Conservation (phyloP, 2,329 filamentous ascomycete genomes). For the Penicillium crustosum region DNA sequence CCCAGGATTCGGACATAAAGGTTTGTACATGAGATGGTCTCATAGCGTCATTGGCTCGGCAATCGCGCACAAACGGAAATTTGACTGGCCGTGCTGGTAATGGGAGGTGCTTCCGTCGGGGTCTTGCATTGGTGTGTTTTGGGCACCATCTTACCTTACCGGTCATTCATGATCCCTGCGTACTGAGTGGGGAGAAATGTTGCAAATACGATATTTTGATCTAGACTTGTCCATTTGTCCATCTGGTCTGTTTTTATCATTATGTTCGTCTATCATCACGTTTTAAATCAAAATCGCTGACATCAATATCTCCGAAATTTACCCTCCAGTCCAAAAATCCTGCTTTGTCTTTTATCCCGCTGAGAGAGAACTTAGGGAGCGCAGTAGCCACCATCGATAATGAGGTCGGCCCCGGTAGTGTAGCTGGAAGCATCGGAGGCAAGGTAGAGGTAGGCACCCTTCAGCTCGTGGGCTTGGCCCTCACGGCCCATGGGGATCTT, state of each 20-base stretch:
- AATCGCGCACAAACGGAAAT: constrained; percentile 3
- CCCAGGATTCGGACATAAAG: neutral
- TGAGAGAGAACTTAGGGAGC: constrained; percentile 16
- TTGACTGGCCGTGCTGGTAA: neutral
- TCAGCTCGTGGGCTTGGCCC: constrained; percentile 71
- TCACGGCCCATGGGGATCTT: constrained; percentile 80
- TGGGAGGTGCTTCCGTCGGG: neutral
- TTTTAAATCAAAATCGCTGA: neutral
- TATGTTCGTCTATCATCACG: constrained; percentile 9
- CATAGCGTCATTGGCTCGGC: neutral
- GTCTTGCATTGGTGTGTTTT: neutral
- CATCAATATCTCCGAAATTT: neutral
- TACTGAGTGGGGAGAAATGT: neutral
- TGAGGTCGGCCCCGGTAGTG: constrained; percentile 71
- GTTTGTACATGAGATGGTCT: neutral
- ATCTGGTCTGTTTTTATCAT: neutral
- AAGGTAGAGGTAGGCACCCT: constrained; percentile 79
- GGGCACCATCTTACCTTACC: neutral
- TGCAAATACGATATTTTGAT: neutral
- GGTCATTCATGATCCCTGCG: neutral
- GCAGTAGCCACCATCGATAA: constrained; percentile 72
- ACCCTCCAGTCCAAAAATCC: neutral
- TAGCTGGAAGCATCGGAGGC: constrained; percentile 80
- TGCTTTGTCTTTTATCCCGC: neutral
- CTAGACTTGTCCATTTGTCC: neutral